Evolutionary conservation across 163 green algal species (phyloP).

Genomic region (Chlorella variabilis): DNA sequence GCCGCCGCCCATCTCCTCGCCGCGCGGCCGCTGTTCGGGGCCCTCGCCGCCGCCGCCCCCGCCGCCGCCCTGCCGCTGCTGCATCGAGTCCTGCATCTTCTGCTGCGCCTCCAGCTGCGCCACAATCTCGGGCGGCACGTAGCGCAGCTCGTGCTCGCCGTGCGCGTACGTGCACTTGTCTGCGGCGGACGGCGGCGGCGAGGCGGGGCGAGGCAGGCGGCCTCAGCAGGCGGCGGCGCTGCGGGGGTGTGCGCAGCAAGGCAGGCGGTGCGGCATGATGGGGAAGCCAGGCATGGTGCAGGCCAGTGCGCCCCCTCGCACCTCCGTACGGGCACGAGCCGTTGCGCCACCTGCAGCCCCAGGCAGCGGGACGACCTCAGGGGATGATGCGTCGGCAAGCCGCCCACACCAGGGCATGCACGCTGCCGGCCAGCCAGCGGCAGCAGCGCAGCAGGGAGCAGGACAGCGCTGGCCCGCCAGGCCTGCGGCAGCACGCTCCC

Average conservation of each 20-base stretch:
- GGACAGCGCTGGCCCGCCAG: background rate
- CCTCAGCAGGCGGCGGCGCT: too few relatives aligned
- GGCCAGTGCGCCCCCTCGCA: background rate
- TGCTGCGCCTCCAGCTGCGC: slow-evolving; percentile 39
- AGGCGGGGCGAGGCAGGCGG: too few relatives aligned
- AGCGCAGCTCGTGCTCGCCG: slow-evolving; percentile 50
- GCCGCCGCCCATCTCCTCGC: background rate
- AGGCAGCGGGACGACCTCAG: too few relatives aligned
- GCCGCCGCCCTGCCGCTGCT: background rate
- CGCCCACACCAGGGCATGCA: too few relatives aligned
- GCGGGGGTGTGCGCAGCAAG: too few relatives aligned
- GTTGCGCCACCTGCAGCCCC: slow-evolving; percentile 34
- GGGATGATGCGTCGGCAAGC: too few relatives aligned
- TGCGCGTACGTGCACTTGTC: slow-evolving; percentile 49
- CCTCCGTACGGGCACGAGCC: slow-evolving; percentile 46
- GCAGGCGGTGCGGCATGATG: too few relatives aligned
- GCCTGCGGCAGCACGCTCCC: background rate
- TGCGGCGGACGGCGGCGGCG: too few relatives aligned
- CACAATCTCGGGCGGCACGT: slow-evolving; percentile 40
- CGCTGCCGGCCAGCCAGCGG: too few relatives aligned
- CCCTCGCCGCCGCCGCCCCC: background rate
- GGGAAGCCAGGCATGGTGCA: too few relatives aligned
- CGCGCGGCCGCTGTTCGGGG: background rate
- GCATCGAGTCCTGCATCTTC: slow-evolving; percentile 16
- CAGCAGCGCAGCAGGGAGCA: background rate